Evolutionary conservation across 129 eudicot genomes (phyloP).

Genomic region (Mikania micrantha): DNA sequence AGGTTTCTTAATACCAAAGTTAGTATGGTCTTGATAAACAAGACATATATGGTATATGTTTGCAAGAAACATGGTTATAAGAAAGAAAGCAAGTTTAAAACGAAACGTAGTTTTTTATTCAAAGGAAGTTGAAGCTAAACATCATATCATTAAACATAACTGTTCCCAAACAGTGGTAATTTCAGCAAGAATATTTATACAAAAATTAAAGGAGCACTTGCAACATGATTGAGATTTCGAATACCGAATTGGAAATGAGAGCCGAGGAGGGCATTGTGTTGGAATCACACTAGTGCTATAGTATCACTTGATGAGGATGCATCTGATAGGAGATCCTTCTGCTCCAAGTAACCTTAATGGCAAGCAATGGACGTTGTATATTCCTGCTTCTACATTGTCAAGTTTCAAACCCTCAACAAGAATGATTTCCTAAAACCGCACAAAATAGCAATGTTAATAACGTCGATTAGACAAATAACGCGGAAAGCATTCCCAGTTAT

Average conservation of each 20-base stretch:
- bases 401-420: constrained; percentile 86
- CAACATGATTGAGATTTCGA: background rate
- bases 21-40: too few species aligned
- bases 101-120: background rate
- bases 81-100: background rate
- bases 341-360: constrained; percentile 70
- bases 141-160: background rate
- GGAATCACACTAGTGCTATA: background rate
- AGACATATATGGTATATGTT: too few species aligned
- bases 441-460: background rate
- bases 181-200: background rate
- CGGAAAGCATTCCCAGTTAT: too few species aligned
- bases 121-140: background rate
- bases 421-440: constrained; percentile 52
- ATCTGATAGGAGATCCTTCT: constrained; percentile 87
- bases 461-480: too few species aligned
- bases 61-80: too few species aligned
- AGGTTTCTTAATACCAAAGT: too few species aligned
- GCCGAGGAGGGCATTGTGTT: background rate
- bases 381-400: constrained; percentile 41
- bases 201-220: background rate
- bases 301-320: constrained; percentile 61
- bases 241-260: too few species aligned
- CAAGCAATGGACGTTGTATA: constrained; percentile 71
- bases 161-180: background rate